Evolutionary conservation across 768 basidiomycete species (phyloP).

Genomic region (Naganishia vaughanmartiniae): DNA sequence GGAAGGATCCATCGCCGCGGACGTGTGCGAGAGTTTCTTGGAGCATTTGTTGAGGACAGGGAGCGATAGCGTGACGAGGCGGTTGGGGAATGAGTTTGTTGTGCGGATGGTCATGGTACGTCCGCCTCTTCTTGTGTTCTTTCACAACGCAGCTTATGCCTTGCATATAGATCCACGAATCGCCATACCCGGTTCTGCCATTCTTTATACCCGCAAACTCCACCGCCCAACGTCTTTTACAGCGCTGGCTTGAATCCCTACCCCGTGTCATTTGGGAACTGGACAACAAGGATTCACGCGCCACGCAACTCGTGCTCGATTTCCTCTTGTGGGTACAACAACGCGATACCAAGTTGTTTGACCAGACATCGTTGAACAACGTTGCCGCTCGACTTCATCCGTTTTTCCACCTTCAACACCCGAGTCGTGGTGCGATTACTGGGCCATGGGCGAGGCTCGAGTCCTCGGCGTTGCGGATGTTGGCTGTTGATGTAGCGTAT

Average conservation of each 20-base stretch:
- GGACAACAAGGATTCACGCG: slow-evolving; percentile 59
- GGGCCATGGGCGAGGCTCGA: slow-evolving; percentile 74
- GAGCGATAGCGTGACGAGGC: slow-evolving; percentile 66
- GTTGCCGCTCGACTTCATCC: slow-evolving; percentile 67
- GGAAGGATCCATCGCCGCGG: slow-evolving; percentile 36
- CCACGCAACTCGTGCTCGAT: slow-evolving; percentile 63
- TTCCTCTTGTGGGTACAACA: slow-evolving; percentile 58
- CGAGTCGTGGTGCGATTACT: slow-evolving; percentile 66
- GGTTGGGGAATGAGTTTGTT: slow-evolving; percentile 70
- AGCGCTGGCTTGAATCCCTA: slow-evolving; percentile 71
- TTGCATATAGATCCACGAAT: slow-evolving; percentile 38
- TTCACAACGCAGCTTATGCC: background rate
- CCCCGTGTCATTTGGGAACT: slow-evolving; percentile 85
- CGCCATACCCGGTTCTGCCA: slow-evolving; percentile 38
- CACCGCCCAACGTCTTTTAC: slow-evolving; percentile 34
- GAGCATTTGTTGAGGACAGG: slow-evolving; percentile 65
- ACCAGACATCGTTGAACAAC: slow-evolving; percentile 56
- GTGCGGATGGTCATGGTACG: slow-evolving; percentile 66
- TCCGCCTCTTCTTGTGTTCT: slow-evolving; percentile 34
- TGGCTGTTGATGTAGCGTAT: slow-evolving; percentile 64
- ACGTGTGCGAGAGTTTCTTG: slow-evolving; percentile 61
- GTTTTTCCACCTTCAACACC: slow-evolving; percentile 75
- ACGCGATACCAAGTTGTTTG: slow-evolving; percentile 36
- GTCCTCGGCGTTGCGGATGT: slow-evolving; percentile 57
- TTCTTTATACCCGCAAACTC: slow-evolving; percentile 40